Conservation (phyloP, 2,329 filamentous ascomycete genomes). For the Calonectria hongkongensis region DNA sequence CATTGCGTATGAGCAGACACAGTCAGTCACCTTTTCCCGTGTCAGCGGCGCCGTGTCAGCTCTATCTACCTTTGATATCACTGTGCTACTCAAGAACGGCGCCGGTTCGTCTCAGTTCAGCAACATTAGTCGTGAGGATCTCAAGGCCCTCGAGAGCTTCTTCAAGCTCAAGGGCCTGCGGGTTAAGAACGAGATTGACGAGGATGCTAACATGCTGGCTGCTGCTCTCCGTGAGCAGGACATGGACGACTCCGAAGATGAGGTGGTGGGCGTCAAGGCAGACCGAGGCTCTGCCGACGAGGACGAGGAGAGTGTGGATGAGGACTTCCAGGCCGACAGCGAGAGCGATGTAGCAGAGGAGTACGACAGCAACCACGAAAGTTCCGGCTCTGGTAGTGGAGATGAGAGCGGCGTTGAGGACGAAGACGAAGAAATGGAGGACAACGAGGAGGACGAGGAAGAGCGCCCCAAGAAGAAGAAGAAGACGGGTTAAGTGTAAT, state of each 20-base stretch:
- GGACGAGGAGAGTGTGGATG: conserved; percentile 95
- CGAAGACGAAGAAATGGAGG: conserved; percentile 65
- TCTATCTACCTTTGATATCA: conserved; percentile 97
- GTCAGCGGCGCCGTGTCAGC: conserved; percentile 95
- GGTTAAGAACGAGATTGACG: conserved; percentile 99
- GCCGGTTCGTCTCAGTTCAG: conserved; percentile 95
- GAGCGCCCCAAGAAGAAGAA: conserved; percentile 72
- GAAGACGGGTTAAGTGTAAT: conserved; percentile 59
- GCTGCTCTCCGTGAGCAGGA: conserved; percentile 89
- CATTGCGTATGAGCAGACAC: conserved; percentile 94
- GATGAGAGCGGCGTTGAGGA: conserved; percentile 70
- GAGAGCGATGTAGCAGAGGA: conserved; percentile 98
- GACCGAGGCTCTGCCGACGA: conserved; percentile 96
- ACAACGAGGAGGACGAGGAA: conserved; percentile 65
- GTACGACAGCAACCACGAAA: conserved; percentile 93
- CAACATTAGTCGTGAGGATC: conserved; percentile 99
- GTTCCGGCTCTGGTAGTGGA: conserved; percentile 82
- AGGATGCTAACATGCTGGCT: conserved; percentile 88
- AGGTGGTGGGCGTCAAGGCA: conserved; percentile 80
- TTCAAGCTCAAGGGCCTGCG: conserved; percentile 97
- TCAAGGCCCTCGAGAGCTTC: conserved; percentile 96
- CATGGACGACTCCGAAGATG: conserved; percentile 89
- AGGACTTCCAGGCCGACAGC: conserved; percentile 94
- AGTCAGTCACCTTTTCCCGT: conserved; percentile 94
- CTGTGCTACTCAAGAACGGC: conserved; percentile 91